Percentiles rank a stretch among this genome's conserved stretches.
Evolutionary conservation across 805 yeast species (phyloP).

Genomic region (Nakazawaea wyomingensis): DNA sequence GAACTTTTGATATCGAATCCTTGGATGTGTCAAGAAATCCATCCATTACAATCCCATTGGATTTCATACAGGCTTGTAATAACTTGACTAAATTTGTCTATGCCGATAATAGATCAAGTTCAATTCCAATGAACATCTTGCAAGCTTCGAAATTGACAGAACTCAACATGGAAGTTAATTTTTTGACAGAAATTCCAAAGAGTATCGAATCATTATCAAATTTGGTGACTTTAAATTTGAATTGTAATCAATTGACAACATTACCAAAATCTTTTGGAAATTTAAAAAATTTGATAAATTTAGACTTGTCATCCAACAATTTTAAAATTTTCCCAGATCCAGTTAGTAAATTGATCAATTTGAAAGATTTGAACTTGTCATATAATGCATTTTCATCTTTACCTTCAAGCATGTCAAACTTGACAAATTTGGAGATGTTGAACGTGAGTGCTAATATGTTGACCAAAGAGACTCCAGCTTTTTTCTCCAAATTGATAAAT

Average conservation of each 20-base stretch:
- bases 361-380: slow-evolving; percentile 71
- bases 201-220: slow-evolving; percentile 48
- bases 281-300: slow-evolving; percentile 45
- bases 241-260: slow-evolving; percentile 64
- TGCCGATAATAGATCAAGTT: slow-evolving; percentile 66
- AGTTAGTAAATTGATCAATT: slow-evolving; percentile 50
- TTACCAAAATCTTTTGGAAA: slow-evolving; percentile 60
- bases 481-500: slow-evolving; percentile 46
- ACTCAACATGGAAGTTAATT: slow-evolving; percentile 74
- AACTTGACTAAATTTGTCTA: slow-evolving; percentile 64
- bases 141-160: slow-evolving; percentile 63
- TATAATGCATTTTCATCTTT: slow-evolving; percentile 64
- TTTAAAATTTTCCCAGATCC: slow-evolving; percentile 61
- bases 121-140: slow-evolving; percentile 68
- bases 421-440: slow-evolving; percentile 60
- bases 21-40: slow-evolving; percentile 85
- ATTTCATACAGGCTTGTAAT: slow-evolving; percentile 76
- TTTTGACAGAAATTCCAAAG: slow-evolving; percentile 57
- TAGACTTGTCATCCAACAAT: slow-evolving; percentile 79
- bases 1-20: slow-evolving; percentile 73
- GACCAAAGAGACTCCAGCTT: slow-evolving; percentile 43
- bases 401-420: slow-evolving; percentile 56
- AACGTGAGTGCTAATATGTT: slow-evolving; percentile 73
- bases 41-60: slow-evolving; percentile 75
- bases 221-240: slow-evolving; percentile 56